Conservation (phyloP, 768 basidiomycete species). For the Tylopilus vinaceipallidus region DNA sequence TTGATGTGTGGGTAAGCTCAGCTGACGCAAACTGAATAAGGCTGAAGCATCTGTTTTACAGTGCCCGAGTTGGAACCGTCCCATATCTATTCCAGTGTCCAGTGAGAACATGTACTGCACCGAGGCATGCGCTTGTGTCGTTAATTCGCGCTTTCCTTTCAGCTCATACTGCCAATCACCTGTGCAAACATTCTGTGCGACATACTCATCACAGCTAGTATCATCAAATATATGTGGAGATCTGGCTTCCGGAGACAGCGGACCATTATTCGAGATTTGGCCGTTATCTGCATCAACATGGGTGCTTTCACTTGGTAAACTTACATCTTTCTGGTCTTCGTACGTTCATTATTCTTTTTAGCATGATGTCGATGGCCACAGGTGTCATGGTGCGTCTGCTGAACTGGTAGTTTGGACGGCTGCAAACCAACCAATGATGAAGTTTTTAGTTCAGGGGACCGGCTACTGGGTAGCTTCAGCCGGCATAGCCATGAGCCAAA, state of each 20-base stretch:
- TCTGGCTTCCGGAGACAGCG: constrained; percentile 8
- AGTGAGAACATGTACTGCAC: background rate
- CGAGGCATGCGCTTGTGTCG: background rate
- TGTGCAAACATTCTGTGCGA: constrained; percentile 1
- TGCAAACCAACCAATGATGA: background rate
- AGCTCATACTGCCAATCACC: constrained; percentile 8
- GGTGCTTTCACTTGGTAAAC: constrained; percentile 13
- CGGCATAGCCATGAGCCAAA: constrained; percentile 3
- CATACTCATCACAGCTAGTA: constrained; percentile 4
- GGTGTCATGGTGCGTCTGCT: constrained; percentile 1
- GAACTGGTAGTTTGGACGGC: too few relatives aligned
- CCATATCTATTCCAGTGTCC: background rate
- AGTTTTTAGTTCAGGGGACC: constrained; percentile 7
- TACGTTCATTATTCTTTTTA: background rate
- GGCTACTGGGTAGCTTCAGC: constrained; percentile 2
- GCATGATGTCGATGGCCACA: background rate
- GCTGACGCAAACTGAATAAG: background rate
- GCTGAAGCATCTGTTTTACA: background rate
- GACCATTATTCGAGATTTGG: constrained; percentile 9
- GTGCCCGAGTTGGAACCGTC: constrained; percentile 8
- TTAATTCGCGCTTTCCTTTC: background rate
- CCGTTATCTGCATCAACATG: constrained; percentile 11
- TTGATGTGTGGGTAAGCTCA: background rate
- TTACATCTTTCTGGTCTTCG: too few relatives aligned
- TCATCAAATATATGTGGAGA: constrained; percentile 18